Conservation (phyloP, 1,284 basidiomycete genomes). For the Ceratobasidium theobromae region DNA sequence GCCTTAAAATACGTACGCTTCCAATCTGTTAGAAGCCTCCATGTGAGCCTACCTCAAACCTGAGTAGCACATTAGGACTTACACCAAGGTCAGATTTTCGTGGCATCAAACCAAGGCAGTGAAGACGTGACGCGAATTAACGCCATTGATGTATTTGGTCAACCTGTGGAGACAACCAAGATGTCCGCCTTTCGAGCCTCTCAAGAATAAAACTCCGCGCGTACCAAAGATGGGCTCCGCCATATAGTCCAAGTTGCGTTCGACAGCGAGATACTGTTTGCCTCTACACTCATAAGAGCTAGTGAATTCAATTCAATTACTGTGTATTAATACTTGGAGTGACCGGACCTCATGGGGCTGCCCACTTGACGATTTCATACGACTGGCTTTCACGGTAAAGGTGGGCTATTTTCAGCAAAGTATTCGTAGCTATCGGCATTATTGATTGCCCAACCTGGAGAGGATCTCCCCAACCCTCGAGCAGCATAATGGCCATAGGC, state of each 20-base stretch:
- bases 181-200: constrained; percentile 5
- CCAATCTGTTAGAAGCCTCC: constrained; percentile 71
- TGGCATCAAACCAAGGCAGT: constrained; percentile 72
- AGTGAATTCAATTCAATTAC: too few species aligned
- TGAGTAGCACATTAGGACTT: neutral
- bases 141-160: constrained; percentile 70
- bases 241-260: too few species aligned
- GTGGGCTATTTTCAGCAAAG: too few species aligned
- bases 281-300: too few species aligned
- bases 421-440: too few species aligned
- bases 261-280: too few species aligned
- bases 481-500: constrained; percentile 13
- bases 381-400: too few species aligned
- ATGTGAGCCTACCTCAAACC: constrained; percentile 51
- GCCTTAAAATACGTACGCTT: constrained; percentile 74
- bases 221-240: too few species aligned
- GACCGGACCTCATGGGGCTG: too few species aligned
- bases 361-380: too few species aligned
- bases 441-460: constrained; percentile 12
- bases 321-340: too few species aligned
- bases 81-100: constrained; percentile 59
- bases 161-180: constrained; percentile 53
- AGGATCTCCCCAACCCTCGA: constrained; percentile 4
- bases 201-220: neutral
- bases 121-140: constrained; percentile 78